Percentiles rank a stretch among this genome's conserved stretches.
These are phyloP conservation scores for Rostrohypoxylon terebratum DNA, from an alignment of 495 filamentous ascomycete genomes.

Conservation along the genomic window DNA sequence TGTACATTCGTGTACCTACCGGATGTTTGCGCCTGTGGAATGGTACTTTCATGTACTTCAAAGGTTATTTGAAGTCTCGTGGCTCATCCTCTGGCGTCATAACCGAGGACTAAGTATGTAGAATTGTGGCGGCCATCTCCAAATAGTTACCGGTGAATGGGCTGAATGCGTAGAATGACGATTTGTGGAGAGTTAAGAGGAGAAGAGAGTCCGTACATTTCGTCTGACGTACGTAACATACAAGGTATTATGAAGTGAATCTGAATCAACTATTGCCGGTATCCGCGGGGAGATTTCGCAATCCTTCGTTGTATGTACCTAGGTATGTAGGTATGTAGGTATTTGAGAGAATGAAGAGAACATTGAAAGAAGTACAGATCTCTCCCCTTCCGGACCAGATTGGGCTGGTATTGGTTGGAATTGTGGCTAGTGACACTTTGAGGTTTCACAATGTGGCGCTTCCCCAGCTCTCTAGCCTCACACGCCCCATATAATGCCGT, in stretches of 20 bases:
- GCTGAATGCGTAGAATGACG: constrained; percentile 29
- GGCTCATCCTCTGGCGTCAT: constrained; percentile 33
- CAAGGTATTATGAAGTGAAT: constrained; percentile 23
- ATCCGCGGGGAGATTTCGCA: constrained; percentile 29
- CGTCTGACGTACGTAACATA: constrained; percentile 10
- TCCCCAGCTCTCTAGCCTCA: neutral
- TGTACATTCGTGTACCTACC: neutral
- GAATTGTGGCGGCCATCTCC: constrained; percentile 23
- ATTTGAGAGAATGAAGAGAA: too few species aligned
- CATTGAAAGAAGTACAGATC: constrained; percentile 6
- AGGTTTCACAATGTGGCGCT: constrained; percentile 1
- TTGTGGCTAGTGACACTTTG: constrained; percentile 32
- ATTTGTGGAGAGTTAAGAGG: constrained; percentile 22
- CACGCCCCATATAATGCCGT: constrained; percentile 32
- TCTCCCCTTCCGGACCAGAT: neutral
- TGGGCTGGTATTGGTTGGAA: constrained; percentile 31
- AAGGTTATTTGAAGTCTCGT: constrained; percentile 5
- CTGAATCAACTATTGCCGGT: constrained; percentile 24
- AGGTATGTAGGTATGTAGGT: too few species aligned
- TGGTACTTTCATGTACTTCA: neutral
- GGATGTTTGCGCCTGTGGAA: too few species aligned
- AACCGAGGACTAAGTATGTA: constrained; percentile 4
- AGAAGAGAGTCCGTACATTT: constrained; percentile 1
- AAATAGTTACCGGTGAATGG: constrained; percentile 16
- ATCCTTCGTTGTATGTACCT: constrained; percentile 18